A percentile compares a stretch with the other conserved stretches of the same genome.
phyloP scores from a whole-genome alignment of 1,284 basidiomycete species.

The Cutaneotrichosporon cyanovorans region DNA sequence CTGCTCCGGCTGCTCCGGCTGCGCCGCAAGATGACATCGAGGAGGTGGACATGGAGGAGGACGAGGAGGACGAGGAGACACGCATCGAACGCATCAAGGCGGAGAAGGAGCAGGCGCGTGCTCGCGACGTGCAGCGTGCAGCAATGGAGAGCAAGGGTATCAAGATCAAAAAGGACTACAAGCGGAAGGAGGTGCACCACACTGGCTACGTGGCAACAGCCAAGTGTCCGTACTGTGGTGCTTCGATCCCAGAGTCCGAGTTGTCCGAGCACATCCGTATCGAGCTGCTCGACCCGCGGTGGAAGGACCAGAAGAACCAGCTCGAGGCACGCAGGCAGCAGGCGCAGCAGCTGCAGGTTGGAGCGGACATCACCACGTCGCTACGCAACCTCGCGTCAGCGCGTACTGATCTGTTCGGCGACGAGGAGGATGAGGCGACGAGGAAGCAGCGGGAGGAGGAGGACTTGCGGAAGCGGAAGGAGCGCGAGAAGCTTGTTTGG shows the following conservation, averaged over 20 bases:
- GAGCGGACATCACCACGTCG: slow-evolving; percentile 84
- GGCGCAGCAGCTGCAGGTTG: slow-evolving; percentile 67
- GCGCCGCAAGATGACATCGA: slow-evolving; percentile 47
- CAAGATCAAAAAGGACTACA: slow-evolving; percentile 96
- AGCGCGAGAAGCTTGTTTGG: slow-evolving; percentile 88
- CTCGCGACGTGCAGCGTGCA: slow-evolving; percentile 67
- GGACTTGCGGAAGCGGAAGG: slow-evolving; percentile 65
- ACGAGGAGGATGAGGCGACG: slow-evolving; percentile 70
- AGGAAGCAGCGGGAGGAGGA: slow-evolving; percentile 77
- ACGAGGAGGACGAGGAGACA: slow-evolving; percentile 53
- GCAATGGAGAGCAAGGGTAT: slow-evolving; percentile 72
- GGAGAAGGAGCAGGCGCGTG: slow-evolving; percentile 65
- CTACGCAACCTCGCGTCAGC: slow-evolving; percentile 82
- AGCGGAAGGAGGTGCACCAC: slow-evolving; percentile 71
- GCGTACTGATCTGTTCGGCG: slow-evolving; percentile 91
- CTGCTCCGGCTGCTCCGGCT: slow-evolving; percentile 57
- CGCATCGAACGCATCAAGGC: slow-evolving; percentile 61
- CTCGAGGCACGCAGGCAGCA: slow-evolving; percentile 83
- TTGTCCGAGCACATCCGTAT: slow-evolving; percentile 97
- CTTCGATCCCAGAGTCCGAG: slow-evolving; percentile 89
- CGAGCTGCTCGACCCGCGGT: slow-evolving; percentile 91
- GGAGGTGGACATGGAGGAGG: slow-evolving; percentile 52
- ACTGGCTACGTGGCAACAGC: slow-evolving; percentile 60
- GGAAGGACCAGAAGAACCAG: slow-evolving; percentile 86
- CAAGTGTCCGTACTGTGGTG: slow-evolving; percentile 85